These are phyloP conservation scores for Arthrobotrys pseudoclavata DNA, from an alignment of 2,329 filamentous ascomycete genomes.

Conservation along the genomic window DNA sequence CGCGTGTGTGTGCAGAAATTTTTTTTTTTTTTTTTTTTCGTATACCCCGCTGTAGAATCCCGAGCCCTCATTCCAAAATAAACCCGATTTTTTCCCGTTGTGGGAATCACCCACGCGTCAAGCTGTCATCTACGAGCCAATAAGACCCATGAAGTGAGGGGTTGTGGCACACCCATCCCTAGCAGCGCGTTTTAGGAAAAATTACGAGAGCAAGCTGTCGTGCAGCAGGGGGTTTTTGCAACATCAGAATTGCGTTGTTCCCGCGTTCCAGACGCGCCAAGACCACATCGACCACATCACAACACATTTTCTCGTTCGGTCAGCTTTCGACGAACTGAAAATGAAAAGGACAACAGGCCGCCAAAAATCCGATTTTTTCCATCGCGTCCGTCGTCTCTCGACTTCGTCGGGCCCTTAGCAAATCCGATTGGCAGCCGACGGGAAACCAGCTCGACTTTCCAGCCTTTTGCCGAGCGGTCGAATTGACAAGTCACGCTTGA, in stretches of 20 bases:
- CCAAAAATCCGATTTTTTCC: no score
- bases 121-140: constrained; percentile 43
- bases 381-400: constrained; percentile 30
- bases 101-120: constrained; percentile 39
- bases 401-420: constrained; percentile 15
- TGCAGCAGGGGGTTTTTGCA: constrained; percentile 39
- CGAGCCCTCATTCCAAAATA: constrained; percentile 26
- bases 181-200: constrained; percentile 51
- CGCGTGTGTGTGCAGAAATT: constrained; percentile 13
- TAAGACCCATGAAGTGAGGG: constrained; percentile 1
- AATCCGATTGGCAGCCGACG: background rate
- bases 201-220: constrained; percentile 29
- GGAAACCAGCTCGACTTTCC: constrained; percentile 8
- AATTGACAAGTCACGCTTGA: constrained; percentile 43
- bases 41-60: constrained; percentile 43
- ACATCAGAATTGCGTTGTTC: constrained; percentile 18
- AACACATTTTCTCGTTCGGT: no score
- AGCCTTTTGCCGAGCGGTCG: background rate
- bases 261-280: constrained; percentile 22
- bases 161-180: background rate
- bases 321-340: no score
- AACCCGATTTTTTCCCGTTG: constrained; percentile 39
- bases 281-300: constrained; percentile 30
- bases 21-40: constrained; percentile 29
- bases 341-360: no score